Evolutionary conservation across 2,329 filamentous ascomycete genomes (phyloP).

Genomic region (Trichophyton mentagrophytes): DNA sequence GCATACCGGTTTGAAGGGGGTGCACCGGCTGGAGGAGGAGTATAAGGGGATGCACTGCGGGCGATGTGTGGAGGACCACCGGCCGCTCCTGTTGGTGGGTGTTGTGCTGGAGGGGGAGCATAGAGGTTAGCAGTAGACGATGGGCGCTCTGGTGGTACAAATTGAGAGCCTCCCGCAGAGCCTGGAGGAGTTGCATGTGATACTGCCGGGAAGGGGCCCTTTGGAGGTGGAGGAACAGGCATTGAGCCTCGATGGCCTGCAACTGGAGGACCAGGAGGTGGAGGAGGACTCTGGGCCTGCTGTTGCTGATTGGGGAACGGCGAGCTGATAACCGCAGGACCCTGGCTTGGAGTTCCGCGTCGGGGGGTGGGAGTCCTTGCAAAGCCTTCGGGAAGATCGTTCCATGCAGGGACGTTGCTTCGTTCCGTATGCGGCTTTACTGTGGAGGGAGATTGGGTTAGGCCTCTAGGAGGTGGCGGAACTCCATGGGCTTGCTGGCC

Average conservation of each 20-base stretch:
- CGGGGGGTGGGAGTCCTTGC: slow-evolving; percentile 59
- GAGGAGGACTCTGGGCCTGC: slow-evolving; percentile 22
- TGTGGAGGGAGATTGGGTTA: slow-evolving; percentile 51
- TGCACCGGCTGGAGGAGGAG: slow-evolving; percentile 56
- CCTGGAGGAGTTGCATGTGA: slow-evolving; percentile 67
- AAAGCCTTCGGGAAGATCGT: slow-evolving; percentile 78
- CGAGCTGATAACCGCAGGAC: slow-evolving; percentile 50
- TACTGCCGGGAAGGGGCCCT: slow-evolving; percentile 19
- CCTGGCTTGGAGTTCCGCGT: slow-evolving; percentile 57
- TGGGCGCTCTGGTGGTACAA: slow-evolving; percentile 38
- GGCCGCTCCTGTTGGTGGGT: slow-evolving; percentile 18
- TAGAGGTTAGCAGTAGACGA: slow-evolving; percentile 50
- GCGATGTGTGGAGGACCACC: slow-evolving; percentile 44
- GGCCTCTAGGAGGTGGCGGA: slow-evolving; percentile 52
- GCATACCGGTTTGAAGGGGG: slow-evolving; percentile 68
- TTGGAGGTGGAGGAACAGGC: slow-evolving; percentile 12
- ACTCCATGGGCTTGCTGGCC: slow-evolving; percentile 30
- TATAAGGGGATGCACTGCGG: slow-evolving; percentile 74
- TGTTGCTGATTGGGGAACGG: slow-evolving; percentile 58
- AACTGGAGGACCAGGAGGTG: slow-evolving; percentile 35
- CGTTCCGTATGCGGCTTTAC: slow-evolving; percentile 50
- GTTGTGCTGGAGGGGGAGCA: slow-evolving; percentile 42
- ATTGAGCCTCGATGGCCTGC: slow-evolving; percentile 39
- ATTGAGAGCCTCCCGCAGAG: slow-evolving; percentile 41
- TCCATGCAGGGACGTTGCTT: slow-evolving; percentile 73